These are phyloP conservation scores for Acer negundo DNA, from an alignment of 345 rosid genomes.

Conservation along the genomic window DNA sequence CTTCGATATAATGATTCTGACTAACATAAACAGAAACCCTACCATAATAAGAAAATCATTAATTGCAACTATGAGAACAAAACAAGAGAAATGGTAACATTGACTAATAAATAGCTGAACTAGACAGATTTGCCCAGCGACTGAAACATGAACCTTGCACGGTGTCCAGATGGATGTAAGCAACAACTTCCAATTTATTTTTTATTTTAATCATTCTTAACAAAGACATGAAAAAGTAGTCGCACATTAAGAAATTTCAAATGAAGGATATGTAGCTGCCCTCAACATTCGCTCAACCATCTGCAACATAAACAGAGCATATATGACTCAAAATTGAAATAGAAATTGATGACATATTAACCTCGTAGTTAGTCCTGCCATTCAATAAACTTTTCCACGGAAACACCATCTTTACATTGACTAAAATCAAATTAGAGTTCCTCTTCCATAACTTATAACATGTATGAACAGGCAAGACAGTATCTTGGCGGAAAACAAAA, in stretches of 20 bases:
- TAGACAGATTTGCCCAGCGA: background rate
- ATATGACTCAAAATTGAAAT: background rate
- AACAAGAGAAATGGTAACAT: background rate
- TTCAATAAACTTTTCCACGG: background rate
- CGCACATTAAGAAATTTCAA: constrained; percentile 9
- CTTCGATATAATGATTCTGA: background rate
- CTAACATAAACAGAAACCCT: background rate
- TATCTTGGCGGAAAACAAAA: background rate
- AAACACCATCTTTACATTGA: too few species aligned
- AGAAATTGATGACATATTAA: background rate
- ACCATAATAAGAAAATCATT: background rate
- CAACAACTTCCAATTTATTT: background rate
- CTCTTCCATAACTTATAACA: background rate
- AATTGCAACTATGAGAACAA: background rate
- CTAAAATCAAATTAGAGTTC: too few species aligned
- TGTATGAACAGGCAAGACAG: background rate
- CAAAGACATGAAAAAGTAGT: background rate
- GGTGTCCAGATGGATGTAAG: background rate
- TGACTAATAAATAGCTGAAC: background rate
- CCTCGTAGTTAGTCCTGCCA: background rate
- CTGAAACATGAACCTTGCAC: background rate
- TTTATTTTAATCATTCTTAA: background rate
- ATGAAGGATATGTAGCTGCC: constrained; percentile 75
- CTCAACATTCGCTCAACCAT: constrained; percentile 87
- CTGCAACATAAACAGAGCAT: constrained; percentile 48